Base-by-base conservation (phyloP, 192 early-diverging fungal species). In the Podila horticola region DNA sequence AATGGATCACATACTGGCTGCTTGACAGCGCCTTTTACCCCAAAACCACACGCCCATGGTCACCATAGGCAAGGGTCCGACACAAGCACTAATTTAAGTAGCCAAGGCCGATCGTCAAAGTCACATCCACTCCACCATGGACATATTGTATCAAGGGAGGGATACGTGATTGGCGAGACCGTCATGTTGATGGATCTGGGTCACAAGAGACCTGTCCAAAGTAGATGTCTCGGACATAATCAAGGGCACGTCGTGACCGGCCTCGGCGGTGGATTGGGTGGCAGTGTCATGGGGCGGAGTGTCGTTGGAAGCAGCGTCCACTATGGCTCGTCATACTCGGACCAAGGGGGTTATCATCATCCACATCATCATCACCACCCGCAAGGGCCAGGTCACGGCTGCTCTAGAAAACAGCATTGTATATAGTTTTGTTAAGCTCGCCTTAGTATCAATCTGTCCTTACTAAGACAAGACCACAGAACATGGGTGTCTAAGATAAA, bases 181-280 rank as follows among this genome's bases (percentile, higher is more conserved):
- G 59, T 61, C 2, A 61, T 61, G 59, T 28, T 61, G 59, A 31
- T 24, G 10, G 52, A 55, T 55, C 52, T 55, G 20, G 52, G 22
- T 7, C 24, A 1, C 24, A n/a, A 26, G 20, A 11, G 52, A 26
- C 34, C 0, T 36, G 52, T 4, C 5, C 24, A 55, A 4, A 22
- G 24, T 55, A 17, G 52, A 26, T 24, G 24, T 26, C 52, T 19
- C 6, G 52, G n/a, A 17, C 9, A 36, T 36, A 9, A 9, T 10
- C 52, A 55, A 17, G 11, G 24, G 8, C 52, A 55, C 20, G 17
- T 26, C n/a, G 24, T 26, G 19, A 55, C 52, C 8, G 52, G 52
- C 8, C 24, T 55, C n/a, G 59, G 28, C 24, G 28, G 30, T 0
- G 30, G 41, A 17, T 45, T 17, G 41, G 15, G 41, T 45, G 41